Conservation (phyloP, 75 land plant genomes). For the Larix kaempferi region DNA sequence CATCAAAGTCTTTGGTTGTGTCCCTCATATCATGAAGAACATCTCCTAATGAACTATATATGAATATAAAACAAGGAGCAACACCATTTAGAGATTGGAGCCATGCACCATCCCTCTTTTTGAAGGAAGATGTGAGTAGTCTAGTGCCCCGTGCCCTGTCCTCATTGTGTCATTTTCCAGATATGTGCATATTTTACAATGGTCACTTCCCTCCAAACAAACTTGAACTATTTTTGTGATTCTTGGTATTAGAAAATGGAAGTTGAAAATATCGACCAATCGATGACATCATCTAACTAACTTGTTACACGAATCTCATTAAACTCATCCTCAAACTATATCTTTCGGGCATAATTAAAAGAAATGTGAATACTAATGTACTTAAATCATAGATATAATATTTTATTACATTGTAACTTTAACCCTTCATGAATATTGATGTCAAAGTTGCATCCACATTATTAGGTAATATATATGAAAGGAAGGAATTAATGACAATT, state of each 20-base stretch:
- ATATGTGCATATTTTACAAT: not conserved
- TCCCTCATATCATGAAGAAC: not conserved
- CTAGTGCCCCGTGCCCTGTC: not conserved
- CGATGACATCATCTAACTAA: too few species aligned
- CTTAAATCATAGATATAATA: too few species aligned
- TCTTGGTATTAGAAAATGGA: not conserved
- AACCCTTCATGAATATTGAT: too few species aligned
- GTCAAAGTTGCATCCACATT: too few species aligned
- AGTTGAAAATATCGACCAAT: too few species aligned
- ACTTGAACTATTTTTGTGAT: not conserved
- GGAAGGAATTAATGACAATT: too few species aligned
- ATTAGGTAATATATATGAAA: too few species aligned
- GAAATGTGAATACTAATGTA: too few species aligned
- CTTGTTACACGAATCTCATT: too few species aligned
- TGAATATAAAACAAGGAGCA: constrained; percentile 23
- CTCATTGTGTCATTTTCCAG: not conserved
- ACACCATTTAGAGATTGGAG: constrained; percentile 34
- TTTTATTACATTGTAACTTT: too few species aligned
- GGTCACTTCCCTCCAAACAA: not conserved
- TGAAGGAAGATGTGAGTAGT: not conserved
- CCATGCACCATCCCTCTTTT: constrained; percentile 23
- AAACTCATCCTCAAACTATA: too few species aligned
- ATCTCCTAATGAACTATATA: constrained; percentile 36
- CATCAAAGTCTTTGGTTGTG: not conserved
- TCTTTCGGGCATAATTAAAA: too few species aligned